Evolutionary conservation across 176 grass and related monocot species (phyloP).

Genomic region (Tillandsia leiboldiana): DNA sequence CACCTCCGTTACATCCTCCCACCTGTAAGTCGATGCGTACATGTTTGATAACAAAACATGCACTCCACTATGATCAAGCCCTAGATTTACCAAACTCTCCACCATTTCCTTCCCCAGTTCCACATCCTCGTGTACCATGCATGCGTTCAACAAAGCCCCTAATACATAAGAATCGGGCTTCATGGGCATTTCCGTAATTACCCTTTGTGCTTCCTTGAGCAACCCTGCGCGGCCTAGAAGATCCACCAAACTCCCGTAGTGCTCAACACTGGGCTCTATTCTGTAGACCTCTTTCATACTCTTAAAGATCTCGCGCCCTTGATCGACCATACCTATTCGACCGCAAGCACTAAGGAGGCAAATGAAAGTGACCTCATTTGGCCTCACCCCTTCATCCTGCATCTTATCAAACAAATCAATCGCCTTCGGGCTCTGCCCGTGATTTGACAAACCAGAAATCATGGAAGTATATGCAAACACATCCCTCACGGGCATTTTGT

Average conservation of each 20-base stretch:
- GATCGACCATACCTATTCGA: conserved; percentile 18
- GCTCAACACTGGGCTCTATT: conserved; percentile 37
- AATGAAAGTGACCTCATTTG: conserved; percentile 60
- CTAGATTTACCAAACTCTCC: conserved; percentile 17
- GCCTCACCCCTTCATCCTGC: conserved; percentile 33
- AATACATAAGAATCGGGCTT: conserved; percentile 48
- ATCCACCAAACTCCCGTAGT: conserved; percentile 53
- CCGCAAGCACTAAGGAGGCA: conserved; percentile 40
- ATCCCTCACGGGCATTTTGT: conserved; percentile 14
- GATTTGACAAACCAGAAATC: conserved; percentile 50
- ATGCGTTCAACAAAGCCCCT: conserved; percentile 52
- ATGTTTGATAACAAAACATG: conserved; percentile 54
- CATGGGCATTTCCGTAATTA: conserved; percentile 38
- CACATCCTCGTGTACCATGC: conserved; percentile 20
- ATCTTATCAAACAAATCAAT: conserved; percentile 28
- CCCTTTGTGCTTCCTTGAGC: conserved; percentile 23
- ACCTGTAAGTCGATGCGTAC: conserved; percentile 34
- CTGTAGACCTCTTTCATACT: conserved; percentile 23
- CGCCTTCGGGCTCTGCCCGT: conserved; percentile 28
- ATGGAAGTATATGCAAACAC: conserved; percentile 54
- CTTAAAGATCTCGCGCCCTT: conserved; percentile 26
- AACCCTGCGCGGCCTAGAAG: conserved; percentile 39
- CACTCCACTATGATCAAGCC: conserved; percentile 39
- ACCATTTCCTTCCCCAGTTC: conserved; percentile 20
- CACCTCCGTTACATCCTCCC: conserved; percentile 31